Percentiles rank a stretch among this genome's conserved stretches.
These are phyloP conservation scores for Erysimum pusillum DNA, from an alignment of 441 rosid genomes.

Conservation along the genomic window DNA sequence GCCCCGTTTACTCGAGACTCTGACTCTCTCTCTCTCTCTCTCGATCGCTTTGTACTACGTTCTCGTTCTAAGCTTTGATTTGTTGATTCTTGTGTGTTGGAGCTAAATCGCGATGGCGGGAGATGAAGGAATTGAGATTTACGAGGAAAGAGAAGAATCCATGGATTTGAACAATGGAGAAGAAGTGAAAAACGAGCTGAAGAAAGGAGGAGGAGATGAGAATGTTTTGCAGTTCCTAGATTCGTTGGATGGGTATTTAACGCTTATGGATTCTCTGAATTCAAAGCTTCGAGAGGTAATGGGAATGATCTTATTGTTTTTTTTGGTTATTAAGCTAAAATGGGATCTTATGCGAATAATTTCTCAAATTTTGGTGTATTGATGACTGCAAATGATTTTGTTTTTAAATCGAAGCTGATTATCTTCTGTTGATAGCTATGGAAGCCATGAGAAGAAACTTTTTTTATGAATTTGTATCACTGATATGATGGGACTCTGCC, in stretches of 20 bases:
- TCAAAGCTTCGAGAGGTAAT: conserved; percentile 80
- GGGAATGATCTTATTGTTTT: not conserved
- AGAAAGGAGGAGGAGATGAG: conserved; percentile 46
- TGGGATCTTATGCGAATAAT: not conserved
- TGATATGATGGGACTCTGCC: not conserved
- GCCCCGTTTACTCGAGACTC: conserved; percentile 8
- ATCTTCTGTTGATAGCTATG: not conserved
- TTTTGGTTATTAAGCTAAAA: not conserved
- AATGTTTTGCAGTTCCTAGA: conserved; percentile 74
- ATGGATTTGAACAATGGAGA: conserved; percentile 7
- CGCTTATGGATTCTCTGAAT: conserved; percentile 66
- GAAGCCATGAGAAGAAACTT: not conserved
- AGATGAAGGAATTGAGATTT: conserved; percentile 40
- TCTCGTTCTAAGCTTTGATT: conserved; percentile 22
- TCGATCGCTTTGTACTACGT: conserved; percentile 15
- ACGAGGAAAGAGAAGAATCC: conserved; percentile 42
- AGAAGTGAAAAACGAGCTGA: conserved; percentile 20
- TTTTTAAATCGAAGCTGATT: conserved; percentile 13
- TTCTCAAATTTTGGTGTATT: not conserved
- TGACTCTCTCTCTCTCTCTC: not conserved
- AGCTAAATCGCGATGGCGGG: conserved; percentile 47
- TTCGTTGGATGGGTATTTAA: conserved; percentile 72
- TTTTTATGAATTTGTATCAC: not conserved
- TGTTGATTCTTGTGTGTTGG: conserved; percentile 23
- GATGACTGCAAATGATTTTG: conserved; percentile 10